These are phyloP conservation scores for Lachancea nothofagi DNA, from an alignment of 805 yeast species.

Conservation along the genomic window DNA sequence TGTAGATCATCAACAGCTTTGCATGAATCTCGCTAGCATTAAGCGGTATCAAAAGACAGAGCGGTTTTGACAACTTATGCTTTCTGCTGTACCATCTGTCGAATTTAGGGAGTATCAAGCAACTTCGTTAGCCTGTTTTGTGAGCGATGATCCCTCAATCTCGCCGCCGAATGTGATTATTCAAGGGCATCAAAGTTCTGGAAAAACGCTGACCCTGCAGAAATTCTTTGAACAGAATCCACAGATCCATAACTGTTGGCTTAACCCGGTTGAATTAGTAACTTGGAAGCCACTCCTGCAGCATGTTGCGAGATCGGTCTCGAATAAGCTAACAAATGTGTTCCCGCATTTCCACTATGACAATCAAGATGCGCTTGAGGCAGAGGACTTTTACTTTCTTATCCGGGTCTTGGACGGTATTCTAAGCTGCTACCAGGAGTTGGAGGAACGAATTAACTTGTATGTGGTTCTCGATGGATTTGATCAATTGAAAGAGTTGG, in stretches of 20 bases:
- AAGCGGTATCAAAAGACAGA: too few species aligned
- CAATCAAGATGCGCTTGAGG: conserved; percentile 26
- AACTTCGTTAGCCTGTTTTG: conserved; percentile 17
- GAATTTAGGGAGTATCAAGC: conserved; percentile 26
- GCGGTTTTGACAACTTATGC: conserved; percentile 1
- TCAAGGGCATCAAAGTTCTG: conserved; percentile 29
- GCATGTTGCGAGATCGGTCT: conserved; percentile 24
- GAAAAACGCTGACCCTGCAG: conserved; percentile 25
- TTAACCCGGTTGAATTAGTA: conserved; percentile 29
- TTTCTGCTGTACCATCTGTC: conserved; percentile 1
- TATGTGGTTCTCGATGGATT: conserved; percentile 30
- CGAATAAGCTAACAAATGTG: conserved; percentile 14
- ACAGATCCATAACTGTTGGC: conserved; percentile 16
- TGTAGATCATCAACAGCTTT: neutral
- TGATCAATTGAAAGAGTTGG: conserved; percentile 30
- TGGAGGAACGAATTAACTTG: conserved; percentile 12
- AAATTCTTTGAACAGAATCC: conserved; percentile 17
- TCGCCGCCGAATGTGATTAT: conserved; percentile 24
- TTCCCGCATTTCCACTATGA: conserved; percentile 13
- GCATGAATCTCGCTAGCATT: neutral
- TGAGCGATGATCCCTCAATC: conserved; percentile 18
- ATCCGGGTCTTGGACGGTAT: conserved; percentile 19
- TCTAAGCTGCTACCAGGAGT: conserved; percentile 11
- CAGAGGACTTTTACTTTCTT: conserved; percentile 28
- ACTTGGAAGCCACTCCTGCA: conserved; percentile 32